phyloP scores from a whole-genome alignment of 106 monocot genomes.

The Agapanthus africanus region DNA sequence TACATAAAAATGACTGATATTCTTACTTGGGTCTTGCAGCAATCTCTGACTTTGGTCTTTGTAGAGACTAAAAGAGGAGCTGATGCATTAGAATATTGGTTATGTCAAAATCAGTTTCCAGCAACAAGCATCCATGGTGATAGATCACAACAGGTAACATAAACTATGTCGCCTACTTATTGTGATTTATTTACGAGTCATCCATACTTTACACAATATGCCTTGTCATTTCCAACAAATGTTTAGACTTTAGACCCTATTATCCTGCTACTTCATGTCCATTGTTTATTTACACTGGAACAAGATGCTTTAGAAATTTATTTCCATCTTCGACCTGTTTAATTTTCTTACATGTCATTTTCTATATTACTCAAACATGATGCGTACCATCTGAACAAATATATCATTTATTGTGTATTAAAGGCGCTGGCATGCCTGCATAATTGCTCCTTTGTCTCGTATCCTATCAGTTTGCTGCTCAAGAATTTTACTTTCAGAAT shows the following conservation, averaged over 20 bases:
- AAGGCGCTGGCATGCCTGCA: too few species aligned
- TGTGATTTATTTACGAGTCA: neutral
- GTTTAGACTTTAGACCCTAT: neutral
- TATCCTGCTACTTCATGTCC: neutral
- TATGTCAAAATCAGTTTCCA: constrained; percentile 62
- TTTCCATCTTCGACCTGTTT: neutral
- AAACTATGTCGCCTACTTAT: neutral
- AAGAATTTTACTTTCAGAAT: neutral
- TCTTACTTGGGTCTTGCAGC: constrained; percentile 35
- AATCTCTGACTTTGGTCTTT: constrained; percentile 76
- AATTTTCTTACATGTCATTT: neutral
- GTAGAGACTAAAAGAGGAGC: constrained; percentile 88
- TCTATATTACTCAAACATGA: neutral
- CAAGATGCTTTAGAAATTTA: neutral
- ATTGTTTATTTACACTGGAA: neutral
- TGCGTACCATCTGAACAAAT: neutral
- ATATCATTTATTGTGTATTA: too few species aligned
- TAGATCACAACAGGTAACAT: constrained; percentile 62
- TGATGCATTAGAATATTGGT: constrained; percentile 74
- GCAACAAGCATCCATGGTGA: constrained; percentile 89
- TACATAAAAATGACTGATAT: too few species aligned
- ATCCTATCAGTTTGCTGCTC: neutral
- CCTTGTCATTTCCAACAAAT: neutral
- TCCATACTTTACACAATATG: neutral
- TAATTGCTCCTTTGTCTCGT: too few species aligned